Percentiles rank a stretch among this genome's conserved stretches.
Evolutionary conservation across 331 rosid species (phyloP).

Genomic region (Telfairia occidentalis): DNA sequence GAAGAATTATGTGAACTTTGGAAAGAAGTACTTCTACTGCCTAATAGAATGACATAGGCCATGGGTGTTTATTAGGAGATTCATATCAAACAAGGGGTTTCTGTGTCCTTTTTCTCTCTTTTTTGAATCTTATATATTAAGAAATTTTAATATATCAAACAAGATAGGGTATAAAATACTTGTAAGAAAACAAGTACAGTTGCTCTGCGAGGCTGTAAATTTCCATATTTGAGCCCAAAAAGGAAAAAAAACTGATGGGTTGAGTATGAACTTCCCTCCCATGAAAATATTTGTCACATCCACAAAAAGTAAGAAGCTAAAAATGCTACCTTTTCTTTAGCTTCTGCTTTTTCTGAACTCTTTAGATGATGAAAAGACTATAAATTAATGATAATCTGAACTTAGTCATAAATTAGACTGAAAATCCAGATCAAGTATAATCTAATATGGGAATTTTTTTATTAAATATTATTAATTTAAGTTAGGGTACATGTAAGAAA

Average conservation of each 20-base stretch:
- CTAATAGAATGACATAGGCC: background rate
- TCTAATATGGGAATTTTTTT: background rate
- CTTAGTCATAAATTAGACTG: background rate
- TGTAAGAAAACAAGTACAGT: background rate
- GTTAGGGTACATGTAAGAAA: background rate
- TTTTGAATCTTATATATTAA: too few relatives aligned
- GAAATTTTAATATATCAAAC: background rate
- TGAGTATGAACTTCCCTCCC: background rate
- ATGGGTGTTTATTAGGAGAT: background rate
- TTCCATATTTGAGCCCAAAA: background rate
- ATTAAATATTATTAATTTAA: too few relatives aligned
- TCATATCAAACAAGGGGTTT: background rate
- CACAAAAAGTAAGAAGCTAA: background rate
- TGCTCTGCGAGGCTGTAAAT: background rate
- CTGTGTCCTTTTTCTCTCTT: background rate
- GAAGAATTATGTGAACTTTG: background rate
- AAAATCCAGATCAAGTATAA: background rate
- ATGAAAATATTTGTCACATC: conserved; percentile 6
- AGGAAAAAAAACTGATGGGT: background rate
- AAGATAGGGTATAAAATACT: background rate
- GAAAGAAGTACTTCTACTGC: background rate
- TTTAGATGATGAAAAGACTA: background rate
- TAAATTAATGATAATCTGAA: background rate
- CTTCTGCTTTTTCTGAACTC: background rate
- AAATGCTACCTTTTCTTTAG: background rate